Evolutionary conservation across 306 rosid genomes (phyloP), one percentile per base, ranked within the genome.

Genomic region (Lathyrus tuberosus): DNA sequence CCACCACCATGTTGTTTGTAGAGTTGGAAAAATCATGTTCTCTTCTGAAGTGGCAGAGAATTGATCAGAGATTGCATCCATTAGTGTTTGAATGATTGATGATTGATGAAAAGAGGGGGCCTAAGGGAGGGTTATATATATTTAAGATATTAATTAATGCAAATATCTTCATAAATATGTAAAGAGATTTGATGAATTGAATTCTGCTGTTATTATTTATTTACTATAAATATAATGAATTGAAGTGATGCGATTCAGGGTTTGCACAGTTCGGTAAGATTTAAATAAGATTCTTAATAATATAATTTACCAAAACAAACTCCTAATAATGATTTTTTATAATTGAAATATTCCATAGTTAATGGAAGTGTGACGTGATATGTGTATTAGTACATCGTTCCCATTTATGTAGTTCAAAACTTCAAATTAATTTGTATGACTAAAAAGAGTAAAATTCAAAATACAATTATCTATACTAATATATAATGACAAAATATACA

Each of bases 11-110:
- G 6, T 53, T 62, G 2, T 0, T 22, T 6, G 16, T 6, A 0
- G 83, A 54, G 35, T 43, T 79, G 67, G 83, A 77, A 18, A 84
- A 70, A 62, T 72, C 59, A 16, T 75, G 69, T 24, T 20, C 37
- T 20, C 37, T 1, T 22, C 20, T 3, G 67, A 62, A 4, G 69
- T 43, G 22, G 70, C 4, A 9, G 70, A 65, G 26, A 40, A n/a
- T 65, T 44, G 31, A 20, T 52, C 14, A 11, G 48, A 62, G 16
- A 41, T 24, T 4, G 57, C 10, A 16, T 22, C 56, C 70, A 65
- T 65, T 54, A 6, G 65, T 3, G 46, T 6, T 60, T 14, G 28
- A 26, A n/a, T 4, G 44, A 42, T 42, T 64, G 26, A n/a, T 4
- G 44, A 42, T 24, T 64, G 24, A 65, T 44, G 56, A 42, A 42